Evolutionary conservation across 2,329 filamentous ascomycete genomes (phyloP), one percentile per base, ranked within the genome.

Genomic region (Biscogniauxia mediterranea): DNA sequence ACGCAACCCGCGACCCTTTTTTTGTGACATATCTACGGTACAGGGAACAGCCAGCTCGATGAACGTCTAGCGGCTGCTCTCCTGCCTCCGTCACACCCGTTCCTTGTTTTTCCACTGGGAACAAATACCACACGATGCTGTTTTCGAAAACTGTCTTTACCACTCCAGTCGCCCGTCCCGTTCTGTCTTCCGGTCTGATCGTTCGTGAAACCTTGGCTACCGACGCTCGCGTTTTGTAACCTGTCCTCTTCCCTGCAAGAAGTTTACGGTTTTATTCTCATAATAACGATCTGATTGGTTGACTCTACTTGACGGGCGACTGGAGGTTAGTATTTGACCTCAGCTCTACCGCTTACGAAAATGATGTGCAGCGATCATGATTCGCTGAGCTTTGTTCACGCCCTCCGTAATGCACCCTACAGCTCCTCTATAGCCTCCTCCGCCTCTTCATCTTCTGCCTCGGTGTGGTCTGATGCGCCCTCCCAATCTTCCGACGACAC

Each of bases 391-490:
- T 81, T 80, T 73, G 77, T 79, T 75, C 75, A 76, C 65, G 73
- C 77, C 68, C 76, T 79, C 71, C 78, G 74, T 74, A 81, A 83
- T 79, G 78, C 78, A 62, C 84, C 87, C 66, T 93, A 92, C 77
- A 85, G 85, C 74, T 85, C 87, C 62, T 88, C 89, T 51, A 79
- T 92, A 81, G 86, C 88, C 72, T 89, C 89, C 60, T 91, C 90
- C 68, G 86, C 89, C 61, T 92, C 91, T 28, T 89, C 89, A 59
- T 93, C 90, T 20, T 85, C 89, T 61, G 85, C 87, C 59, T 95
- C 91, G 38, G 83, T 92, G 69, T 95, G 92, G 82, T 95, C 92
- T 67, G 83, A 89, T 71, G 84, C 81, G 56, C 89, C 87, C 59
- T 88, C 86, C 20, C 89, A 92, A 77, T 81, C 82, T 64, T 91